Conservation (phyloP, 257 asterid species). For the Misopates orontium region DNA sequence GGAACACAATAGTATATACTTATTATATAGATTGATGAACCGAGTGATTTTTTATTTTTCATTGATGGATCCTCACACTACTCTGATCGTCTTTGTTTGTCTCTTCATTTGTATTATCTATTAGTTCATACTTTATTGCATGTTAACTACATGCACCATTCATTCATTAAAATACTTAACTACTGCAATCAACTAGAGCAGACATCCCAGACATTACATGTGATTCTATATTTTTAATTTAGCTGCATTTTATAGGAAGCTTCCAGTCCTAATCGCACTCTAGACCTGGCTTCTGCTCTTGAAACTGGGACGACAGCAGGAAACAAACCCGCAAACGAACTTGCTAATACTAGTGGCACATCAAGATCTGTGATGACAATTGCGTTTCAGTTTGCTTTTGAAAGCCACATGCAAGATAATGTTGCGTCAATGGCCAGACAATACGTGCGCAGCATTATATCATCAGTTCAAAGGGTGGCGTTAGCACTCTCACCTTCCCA, state of each 20-base stretch:
- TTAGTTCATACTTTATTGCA: too few relatives aligned
- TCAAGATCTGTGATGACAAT: conserved; percentile 83
- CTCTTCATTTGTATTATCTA: too few relatives aligned
- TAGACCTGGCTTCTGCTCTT: conserved; percentile 87
- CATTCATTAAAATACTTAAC: too few relatives aligned
- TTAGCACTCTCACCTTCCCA: conserved; percentile 78
- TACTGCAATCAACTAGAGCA: too few relatives aligned
- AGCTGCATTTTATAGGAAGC: conserved; percentile 49
- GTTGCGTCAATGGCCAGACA: conserved; percentile 86
- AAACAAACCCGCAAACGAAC: conserved; percentile 43
- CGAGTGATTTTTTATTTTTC: too few relatives aligned
- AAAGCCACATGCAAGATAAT: conserved; percentile 83
- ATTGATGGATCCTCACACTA: too few relatives aligned
- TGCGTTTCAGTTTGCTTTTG: conserved; percentile 83
- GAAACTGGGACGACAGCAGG: conserved; percentile 69
- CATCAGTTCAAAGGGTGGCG: conserved; percentile 92
- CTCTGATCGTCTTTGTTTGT: too few relatives aligned
- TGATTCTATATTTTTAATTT: neutral
- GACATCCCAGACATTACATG: too few relatives aligned
- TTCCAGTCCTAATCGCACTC: conserved; percentile 82
- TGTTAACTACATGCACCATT: too few relatives aligned
- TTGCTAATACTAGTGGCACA: conserved; percentile 34
- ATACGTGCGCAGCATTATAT: conserved; percentile 80
- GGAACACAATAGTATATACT: too few relatives aligned
- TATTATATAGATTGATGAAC: too few relatives aligned